Evolutionary conservation across 371 early-diverging fungal genomes (phyloP), one percentile per base, ranked within the genome.

Genomic region (Apophysomyces elegans): DNA sequence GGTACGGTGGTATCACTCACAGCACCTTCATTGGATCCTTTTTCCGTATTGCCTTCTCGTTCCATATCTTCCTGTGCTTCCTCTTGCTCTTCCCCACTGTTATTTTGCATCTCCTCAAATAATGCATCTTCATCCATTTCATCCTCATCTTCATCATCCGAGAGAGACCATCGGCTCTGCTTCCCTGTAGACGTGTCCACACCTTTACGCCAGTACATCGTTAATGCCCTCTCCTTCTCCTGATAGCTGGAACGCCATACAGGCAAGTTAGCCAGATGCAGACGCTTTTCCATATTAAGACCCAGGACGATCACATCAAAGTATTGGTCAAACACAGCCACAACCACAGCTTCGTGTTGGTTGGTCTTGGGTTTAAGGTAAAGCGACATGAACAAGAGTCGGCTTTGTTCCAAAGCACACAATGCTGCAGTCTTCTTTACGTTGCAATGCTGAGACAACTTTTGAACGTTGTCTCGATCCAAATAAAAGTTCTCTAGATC

Each of bases 341-440:
- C 80, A 39, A 82, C 78, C 61, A 72, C 69, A 37, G 78, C 81
- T 45, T 81, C 79, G 14, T 71, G 70, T 43, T 71, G 56, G 3
- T 70, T 63, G 7, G 62, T 58, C 46, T 54, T 64, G 65, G 72
- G 71, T 63, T 74, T 69, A 21, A 86, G 71, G 60, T 88, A 88
- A 41, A 79, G 79, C n/a, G 84, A 80, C 37, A 93, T 74, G 68
- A 83, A 93, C 4, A 94, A 74, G 11, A 83, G 61, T 50, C 80
- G 78, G 58, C 89, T 87, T 58, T 91, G 90, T 39, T 92, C 90
- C 68, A 90, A 87, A 0, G 95, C 95, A 62, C 74, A 79, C 58
- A 89, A 82, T 12, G 88, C 77, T 0, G 84, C 83, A 47, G 87
- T 84, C 74, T 95, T 96, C 61, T 87, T 84, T n/a, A 81, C 74